These are phyloP conservation scores for Amaranthus hypochondriacus DNA, from an alignment of 148 eudicot species.

Conservation along the genomic window DNA sequence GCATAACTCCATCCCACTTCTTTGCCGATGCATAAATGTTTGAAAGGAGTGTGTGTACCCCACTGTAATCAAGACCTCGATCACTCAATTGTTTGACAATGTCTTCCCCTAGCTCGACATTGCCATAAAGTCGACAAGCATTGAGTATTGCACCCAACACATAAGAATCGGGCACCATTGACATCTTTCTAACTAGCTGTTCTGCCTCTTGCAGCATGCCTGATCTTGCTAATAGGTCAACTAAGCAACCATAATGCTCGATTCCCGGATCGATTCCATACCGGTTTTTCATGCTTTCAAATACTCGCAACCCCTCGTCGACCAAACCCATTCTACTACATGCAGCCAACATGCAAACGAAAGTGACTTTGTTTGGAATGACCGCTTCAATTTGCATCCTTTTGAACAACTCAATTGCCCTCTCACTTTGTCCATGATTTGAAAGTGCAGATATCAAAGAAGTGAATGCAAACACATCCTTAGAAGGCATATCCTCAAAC, in stretches of 20 bases:
- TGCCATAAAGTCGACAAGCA: conserved; percentile 55
- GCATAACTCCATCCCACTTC: conserved; percentile 56
- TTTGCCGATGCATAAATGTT: conserved; percentile 55
- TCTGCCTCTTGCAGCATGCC: conserved; percentile 58
- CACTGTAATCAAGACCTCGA: conserved; percentile 39
- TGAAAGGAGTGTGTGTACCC: conserved; percentile 53
- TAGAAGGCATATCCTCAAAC: conserved; percentile 45
- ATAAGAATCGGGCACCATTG: conserved; percentile 48
- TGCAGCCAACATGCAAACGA: conserved; percentile 46
- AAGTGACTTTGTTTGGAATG: conserved; percentile 54
- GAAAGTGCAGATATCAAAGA: conserved; percentile 67
- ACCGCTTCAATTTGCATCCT: conserved; percentile 51
- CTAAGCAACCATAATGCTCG: conserved; percentile 62
- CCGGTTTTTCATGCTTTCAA: conserved; percentile 39
- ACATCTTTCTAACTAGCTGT: conserved; percentile 41
- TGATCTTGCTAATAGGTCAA: conserved; percentile 63
- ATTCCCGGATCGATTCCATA: conserved; percentile 50
- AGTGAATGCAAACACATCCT: conserved; percentile 53
- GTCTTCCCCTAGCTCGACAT: conserved; percentile 42
- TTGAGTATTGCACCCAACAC: conserved; percentile 58
- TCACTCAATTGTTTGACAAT: conserved; percentile 33
- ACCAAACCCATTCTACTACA: conserved; percentile 56
- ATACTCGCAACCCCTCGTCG: conserved; percentile 54
- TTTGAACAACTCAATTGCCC: conserved; percentile 41
- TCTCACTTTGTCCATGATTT: conserved; percentile 48